Conservation (phyloP, 257 asterid species). For the Solanum neorickii region DNA sequence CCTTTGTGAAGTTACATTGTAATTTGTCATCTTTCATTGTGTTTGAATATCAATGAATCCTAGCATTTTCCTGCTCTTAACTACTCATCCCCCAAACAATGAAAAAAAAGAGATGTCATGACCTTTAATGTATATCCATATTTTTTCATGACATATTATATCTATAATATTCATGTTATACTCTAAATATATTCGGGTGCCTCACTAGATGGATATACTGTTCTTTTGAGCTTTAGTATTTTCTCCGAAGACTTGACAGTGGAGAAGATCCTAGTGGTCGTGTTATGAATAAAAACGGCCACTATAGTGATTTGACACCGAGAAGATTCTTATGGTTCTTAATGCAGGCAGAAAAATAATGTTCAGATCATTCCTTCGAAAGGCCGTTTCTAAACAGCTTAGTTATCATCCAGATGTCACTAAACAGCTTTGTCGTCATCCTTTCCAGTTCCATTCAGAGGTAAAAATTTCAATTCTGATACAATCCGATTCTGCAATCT, state of each 20-base stretch:
- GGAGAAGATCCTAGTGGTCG: neutral
- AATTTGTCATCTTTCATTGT: neutral
- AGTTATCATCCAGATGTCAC: neutral
- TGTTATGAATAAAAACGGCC: neutral
- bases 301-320: neutral
- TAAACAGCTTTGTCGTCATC: neutral
- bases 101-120: neutral
- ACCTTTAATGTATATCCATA: neutral
- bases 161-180: neutral
- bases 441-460: conserved; percentile 23
- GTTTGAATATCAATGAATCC: neutral
- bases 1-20: neutral
- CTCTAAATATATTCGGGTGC: neutral
- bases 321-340: neutral
- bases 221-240: neutral
- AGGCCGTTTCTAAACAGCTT: conserved; percentile 8
- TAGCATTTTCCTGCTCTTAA: neutral
- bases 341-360: conserved; percentile 8
- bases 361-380: conserved; percentile 33
- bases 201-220: neutral
- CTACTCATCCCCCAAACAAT: neutral
- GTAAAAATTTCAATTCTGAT: conserved; percentile 13
- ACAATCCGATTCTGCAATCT: neutral
- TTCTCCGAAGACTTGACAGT: neutral
- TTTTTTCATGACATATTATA: neutral